Evolutionary conservation across 2,329 filamentous ascomycete genomes (phyloP).

Genomic region (Claviceps capensis): DNA sequence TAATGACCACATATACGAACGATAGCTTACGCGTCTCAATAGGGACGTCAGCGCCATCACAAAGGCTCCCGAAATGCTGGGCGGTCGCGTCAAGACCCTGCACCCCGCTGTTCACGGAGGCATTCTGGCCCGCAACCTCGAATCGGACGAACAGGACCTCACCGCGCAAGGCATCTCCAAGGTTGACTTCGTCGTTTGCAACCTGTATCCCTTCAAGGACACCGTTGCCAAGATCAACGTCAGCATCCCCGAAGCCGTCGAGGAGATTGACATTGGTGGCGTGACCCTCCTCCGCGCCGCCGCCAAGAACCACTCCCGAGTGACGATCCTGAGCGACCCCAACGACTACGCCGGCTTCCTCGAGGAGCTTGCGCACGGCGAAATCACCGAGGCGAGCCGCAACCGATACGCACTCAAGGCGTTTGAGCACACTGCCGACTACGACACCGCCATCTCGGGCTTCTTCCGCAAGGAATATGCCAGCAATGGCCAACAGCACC

Average conservation of each 20-base stretch:
- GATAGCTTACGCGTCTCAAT: background rate
- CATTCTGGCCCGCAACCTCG: slow-evolving; percentile 87
- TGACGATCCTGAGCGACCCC: slow-evolving; percentile 92
- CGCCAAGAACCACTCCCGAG: slow-evolving; percentile 92
- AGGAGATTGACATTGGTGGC: slow-evolving; percentile 97
- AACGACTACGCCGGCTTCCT: slow-evolving; percentile 90
- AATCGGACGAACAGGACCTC: slow-evolving; percentile 92
- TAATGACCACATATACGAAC: background rate
- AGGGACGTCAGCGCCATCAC: slow-evolving; percentile 98
- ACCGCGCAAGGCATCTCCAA: slow-evolving; percentile 90
- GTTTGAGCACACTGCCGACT: slow-evolving; percentile 95
- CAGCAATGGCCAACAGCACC: slow-evolving; percentile 66
- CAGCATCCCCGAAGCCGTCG: slow-evolving; percentile 89
- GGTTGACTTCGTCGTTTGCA: slow-evolving; percentile 94
- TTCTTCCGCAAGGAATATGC: slow-evolving; percentile 99
- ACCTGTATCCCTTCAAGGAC: slow-evolving; percentile 98
- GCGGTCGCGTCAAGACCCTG: slow-evolving; percentile 75
- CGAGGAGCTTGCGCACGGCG: slow-evolving; percentile 73
- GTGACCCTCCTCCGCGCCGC: slow-evolving; percentile 93
- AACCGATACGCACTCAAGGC: slow-evolving; percentile 92
- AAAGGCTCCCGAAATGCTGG: slow-evolving; percentile 91
- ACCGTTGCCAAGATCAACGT: slow-evolving; percentile 95
- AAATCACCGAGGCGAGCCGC: slow-evolving; percentile 72
- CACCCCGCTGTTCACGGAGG: slow-evolving; percentile 85
- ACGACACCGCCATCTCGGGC: slow-evolving; percentile 84